These are phyloP conservation scores for Penicillium taxi DNA, from an alignment of 495 filamentous ascomycete species.

Conservation along the genomic window DNA sequence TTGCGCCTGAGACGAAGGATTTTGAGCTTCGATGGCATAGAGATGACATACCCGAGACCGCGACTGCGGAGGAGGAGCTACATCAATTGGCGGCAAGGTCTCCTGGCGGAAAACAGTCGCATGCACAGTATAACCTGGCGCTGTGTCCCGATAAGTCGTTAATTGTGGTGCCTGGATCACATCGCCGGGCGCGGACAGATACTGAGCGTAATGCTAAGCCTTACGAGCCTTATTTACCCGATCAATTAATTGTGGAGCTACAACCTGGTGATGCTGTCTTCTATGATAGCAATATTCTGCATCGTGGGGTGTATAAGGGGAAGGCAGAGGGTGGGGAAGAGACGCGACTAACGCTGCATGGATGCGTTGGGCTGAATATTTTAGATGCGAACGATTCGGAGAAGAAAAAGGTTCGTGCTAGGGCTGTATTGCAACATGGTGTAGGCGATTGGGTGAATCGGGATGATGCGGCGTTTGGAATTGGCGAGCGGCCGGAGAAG, in stretches of 20 bases:
- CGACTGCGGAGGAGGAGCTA: constrained; percentile 48
- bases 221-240: constrained; percentile 49
- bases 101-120: constrained; percentile 43
- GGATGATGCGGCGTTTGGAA: constrained; percentile 45
- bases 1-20: constrained; percentile 50
- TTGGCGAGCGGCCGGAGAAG: constrained; percentile 43
- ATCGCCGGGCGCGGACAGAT: constrained; percentile 56
- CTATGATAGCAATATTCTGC: constrained; percentile 83
- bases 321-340: constrained; percentile 34
- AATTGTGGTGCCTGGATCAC: constrained; percentile 64
- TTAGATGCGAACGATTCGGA: constrained; percentile 30
- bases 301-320: constrained; percentile 62
- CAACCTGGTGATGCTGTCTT: constrained; percentile 70
- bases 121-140: constrained; percentile 74
- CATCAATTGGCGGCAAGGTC: constrained; percentile 33
- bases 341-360: constrained; percentile 72
- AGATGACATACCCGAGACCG: constrained; percentile 60
- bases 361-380: constrained; percentile 59
- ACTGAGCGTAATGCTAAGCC: constrained; percentile 54
- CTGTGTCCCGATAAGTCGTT: constrained; percentile 59
- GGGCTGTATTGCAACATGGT: constrained; percentile 81
- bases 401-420: constrained; percentile 48
- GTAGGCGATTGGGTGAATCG: constrained; percentile 64
- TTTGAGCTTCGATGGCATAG: constrained; percentile 72
- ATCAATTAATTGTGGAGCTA: constrained; percentile 54